phyloP scores from a whole-genome alignment of 495 filamentous ascomycete genomes.

The Daldinia grandis region DNA sequence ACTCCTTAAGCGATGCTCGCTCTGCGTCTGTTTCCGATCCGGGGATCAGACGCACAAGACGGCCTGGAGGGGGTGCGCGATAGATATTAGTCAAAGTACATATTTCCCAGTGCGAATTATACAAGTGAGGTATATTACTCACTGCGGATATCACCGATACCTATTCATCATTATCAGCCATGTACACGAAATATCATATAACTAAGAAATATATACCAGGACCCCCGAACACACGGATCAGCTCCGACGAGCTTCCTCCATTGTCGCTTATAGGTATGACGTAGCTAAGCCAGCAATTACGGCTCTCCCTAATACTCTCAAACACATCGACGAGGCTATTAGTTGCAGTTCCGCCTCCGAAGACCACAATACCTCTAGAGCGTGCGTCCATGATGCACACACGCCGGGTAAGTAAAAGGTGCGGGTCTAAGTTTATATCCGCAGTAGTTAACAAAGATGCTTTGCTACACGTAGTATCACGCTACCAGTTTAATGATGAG shows the following conservation, averaged over 20 bases:
- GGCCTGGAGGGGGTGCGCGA: conserved; percentile 60
- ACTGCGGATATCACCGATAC: conserved; percentile 93
- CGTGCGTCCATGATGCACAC: conserved; percentile 33
- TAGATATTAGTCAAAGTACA: background rate
- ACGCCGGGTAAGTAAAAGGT: background rate
- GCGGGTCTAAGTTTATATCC: background rate
- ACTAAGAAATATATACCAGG: conserved; percentile 57
- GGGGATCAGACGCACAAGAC: conserved; percentile 91
- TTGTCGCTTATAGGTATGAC: conserved; percentile 96
- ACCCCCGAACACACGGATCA: conserved; percentile 92
- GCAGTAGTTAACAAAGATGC: background rate
- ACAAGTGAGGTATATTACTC: conserved; percentile 44
- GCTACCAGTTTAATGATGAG: background rate
- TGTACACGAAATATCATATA: background rate
- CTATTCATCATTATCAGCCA: conserved; percentile 45
- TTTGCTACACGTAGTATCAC: background rate
- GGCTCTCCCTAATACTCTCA: conserved; percentile 73
- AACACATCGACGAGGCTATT: conserved; percentile 96
- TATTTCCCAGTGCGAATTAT: background rate
- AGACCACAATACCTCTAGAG: conserved; percentile 70
- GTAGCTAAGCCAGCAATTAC: conserved; percentile 75
- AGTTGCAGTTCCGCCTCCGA: conserved; percentile 89
- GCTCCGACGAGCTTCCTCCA: conserved; percentile 88
- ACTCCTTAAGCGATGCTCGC: conserved; percentile 71
- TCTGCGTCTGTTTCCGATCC: conserved; percentile 67